phyloP scores from a whole-genome alignment of 345 rosid species.

The Lenwebbia sp. region DNA sequence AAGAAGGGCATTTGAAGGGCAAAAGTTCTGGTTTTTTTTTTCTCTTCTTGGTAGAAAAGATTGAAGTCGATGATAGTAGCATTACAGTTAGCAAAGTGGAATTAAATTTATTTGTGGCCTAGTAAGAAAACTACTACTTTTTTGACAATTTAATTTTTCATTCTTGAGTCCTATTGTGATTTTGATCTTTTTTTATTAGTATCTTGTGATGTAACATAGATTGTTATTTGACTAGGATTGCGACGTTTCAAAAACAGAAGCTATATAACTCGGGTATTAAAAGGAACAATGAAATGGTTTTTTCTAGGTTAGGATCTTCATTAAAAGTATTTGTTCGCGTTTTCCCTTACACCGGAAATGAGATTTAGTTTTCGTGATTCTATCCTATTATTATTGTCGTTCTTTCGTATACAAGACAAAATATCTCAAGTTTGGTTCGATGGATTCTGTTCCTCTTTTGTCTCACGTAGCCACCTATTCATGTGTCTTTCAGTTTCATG shows the following conservation, averaged over 20 bases:
- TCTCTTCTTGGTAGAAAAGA: neutral
- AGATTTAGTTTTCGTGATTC: neutral
- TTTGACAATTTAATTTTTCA: neutral
- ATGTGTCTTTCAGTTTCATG: neutral
- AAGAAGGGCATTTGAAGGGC: neutral
- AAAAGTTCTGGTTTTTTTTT: neutral
- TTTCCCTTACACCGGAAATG: neutral
- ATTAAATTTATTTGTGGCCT: neutral
- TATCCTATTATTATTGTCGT: fast-evolving
- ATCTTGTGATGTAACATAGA: neutral
- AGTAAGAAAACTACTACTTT: neutral
- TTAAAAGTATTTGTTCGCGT: neutral
- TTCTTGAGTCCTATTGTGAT: neutral
- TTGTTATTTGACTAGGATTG: neutral
- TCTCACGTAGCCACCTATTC: neutral
- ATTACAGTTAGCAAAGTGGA: neutral
- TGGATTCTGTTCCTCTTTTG: neutral
- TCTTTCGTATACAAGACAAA: neutral
- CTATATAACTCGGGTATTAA: neutral
- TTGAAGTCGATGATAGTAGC: neutral
- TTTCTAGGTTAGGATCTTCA: neutral
- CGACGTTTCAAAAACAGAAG: too few species aligned
- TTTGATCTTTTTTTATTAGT: neutral
- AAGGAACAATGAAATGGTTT: neutral
- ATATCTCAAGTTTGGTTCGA: neutral